A percentile compares a stretch with the other conserved stretches of the same genome.
These are phyloP conservation scores for Chaetoceros tenuissimus DNA, from an alignment of 108 stramenopile genomes.

Conservation along the genomic window DNA sequence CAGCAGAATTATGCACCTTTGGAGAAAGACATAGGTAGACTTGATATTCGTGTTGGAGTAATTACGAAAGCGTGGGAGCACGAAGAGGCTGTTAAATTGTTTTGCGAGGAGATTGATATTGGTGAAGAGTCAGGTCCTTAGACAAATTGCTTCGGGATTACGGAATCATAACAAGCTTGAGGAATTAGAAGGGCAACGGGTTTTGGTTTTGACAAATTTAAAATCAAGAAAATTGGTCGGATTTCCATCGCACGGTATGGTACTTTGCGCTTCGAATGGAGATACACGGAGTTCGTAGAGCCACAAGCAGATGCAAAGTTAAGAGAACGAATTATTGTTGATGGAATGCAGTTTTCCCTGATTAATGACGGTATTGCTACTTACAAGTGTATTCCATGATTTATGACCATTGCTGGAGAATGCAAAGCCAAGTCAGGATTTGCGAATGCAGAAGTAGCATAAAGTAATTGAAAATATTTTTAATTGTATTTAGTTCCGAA, in stretches of 20 bases:
- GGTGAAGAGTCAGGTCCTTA: slow-evolving; percentile 72
- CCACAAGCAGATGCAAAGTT: slow-evolving; percentile 66
- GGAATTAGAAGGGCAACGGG: slow-evolving; percentile 63
- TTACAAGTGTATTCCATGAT: slow-evolving; percentile 47
- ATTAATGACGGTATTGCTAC: slow-evolving; percentile 39
- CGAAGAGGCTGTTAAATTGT: slow-evolving; percentile 81
- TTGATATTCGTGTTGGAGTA: slow-evolving; percentile 76
- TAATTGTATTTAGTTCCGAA: too few relatives aligned
- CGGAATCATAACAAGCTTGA: slow-evolving; percentile 57
- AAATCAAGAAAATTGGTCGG: slow-evolving; percentile 78
- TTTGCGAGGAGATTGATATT: slow-evolving; percentile 90
- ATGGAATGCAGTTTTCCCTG: slow-evolving; percentile 64
- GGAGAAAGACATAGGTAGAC: slow-evolving; percentile 45
- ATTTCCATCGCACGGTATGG: slow-evolving; percentile 88
- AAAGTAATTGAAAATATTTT: too few relatives aligned
- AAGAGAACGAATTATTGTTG: slow-evolving; percentile 69
- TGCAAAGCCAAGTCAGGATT: slow-evolving; percentile 27
- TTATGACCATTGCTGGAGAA: slow-evolving; percentile 25
- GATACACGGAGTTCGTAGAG: slow-evolving; percentile 78
- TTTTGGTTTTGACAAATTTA: slow-evolving; percentile 87
- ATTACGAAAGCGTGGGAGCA: slow-evolving; percentile 87
- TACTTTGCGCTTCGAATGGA: slow-evolving; percentile 71
- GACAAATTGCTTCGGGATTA: slow-evolving; percentile 86
- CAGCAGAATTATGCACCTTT: slow-evolving; percentile 11
- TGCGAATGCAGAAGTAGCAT: too few relatives aligned